Percentiles rank a stretch among this genome's conserved stretches.
These are phyloP conservation scores for Rhizopus delemar DNA, from an alignment of 371 early-diverging fungal species.

Conservation along the genomic window DNA sequence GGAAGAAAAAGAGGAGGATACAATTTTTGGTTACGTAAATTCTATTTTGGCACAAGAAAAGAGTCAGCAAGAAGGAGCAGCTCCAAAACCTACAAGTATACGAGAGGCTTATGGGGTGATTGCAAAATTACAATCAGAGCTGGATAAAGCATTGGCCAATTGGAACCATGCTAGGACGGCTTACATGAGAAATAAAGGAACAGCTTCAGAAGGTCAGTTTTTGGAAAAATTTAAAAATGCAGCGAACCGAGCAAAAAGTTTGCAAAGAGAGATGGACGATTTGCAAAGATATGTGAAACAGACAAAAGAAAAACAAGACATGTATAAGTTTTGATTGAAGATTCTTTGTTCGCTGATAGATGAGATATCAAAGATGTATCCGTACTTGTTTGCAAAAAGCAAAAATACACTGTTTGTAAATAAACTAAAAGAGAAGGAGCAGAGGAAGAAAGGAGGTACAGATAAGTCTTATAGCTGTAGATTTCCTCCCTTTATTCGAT, in stretches of 20 bases:
- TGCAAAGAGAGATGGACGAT: slow-evolving; percentile 14
- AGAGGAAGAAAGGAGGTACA: too few relatives aligned
- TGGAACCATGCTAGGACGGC: slow-evolving; percentile 21
- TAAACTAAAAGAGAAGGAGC: too few relatives aligned
- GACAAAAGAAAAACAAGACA: slow-evolving; percentile 26
- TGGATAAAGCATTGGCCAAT: slow-evolving; percentile 13
- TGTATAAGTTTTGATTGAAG: slow-evolving; percentile 8
- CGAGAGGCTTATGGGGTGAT: slow-evolving; percentile 7
- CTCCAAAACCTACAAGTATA: background rate
- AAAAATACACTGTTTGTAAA: too few relatives aligned
- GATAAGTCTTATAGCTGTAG: too few relatives aligned
- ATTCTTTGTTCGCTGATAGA: too few relatives aligned
- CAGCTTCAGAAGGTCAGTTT: slow-evolving; percentile 22
- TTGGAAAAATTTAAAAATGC: slow-evolving; percentile 20
- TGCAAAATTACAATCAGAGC: slow-evolving; percentile 20
- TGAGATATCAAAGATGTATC: too few relatives aligned
- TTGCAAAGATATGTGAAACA: slow-evolving; percentile 21
- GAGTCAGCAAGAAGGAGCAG: background rate
- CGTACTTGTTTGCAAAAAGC: too few relatives aligned
- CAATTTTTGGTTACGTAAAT: slow-evolving; percentile 24
- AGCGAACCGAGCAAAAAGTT: slow-evolving; percentile 1
- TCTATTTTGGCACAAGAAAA: slow-evolving; percentile 11
- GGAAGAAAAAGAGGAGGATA: slow-evolving; percentile 1
- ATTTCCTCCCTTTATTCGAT: too few relatives aligned
- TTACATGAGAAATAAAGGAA: slow-evolving; percentile 27